Base-by-base conservation (phyloP, 495 filamentous ascomycete genomes). In the Apiosordaria backusii region DNA sequence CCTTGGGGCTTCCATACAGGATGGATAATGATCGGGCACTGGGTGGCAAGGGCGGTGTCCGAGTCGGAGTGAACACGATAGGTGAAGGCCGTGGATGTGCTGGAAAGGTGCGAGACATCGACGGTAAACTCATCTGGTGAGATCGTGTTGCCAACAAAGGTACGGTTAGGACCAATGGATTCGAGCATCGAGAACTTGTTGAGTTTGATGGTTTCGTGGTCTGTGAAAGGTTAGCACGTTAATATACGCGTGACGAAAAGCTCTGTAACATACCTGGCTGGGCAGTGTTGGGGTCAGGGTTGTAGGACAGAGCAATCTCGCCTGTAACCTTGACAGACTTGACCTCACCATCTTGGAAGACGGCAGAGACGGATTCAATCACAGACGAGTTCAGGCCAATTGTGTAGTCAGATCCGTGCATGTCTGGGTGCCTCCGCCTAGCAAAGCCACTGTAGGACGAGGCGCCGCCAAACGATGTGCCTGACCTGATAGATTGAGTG, bases 151-250 rank as follows among this genome's bases (percentile, higher is more conserved):
- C 85, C 84, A 62, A 97, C 88, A 75, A 98, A 96, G 63, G 90
- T 86, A 29, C 92, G 92, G 76, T 99, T 99, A 21, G 93, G 92
- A 3, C 93, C 95, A 62, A 99, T 93, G 75, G 93, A 94, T 69
- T 97, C 94, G 15, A 99, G 85, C n/a, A 88, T 83, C 16, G 87
- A 79, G 77, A 97, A 98, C 70, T 97, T 97, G 65, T 97, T 92
- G 21, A 99, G 85, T 25, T 91, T 89, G 70, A 99, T 89, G 55
- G 79, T 88, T 74, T 92, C 82, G 13, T 82, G 78, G 23, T 81
- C 86, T 75, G 27, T 0, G 27, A 24, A 2, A 80, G 13, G 22
- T 62, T 58, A 63, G 68, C 65, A 50, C 57, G 26, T 27, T 50
- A 6, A 9, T n/a, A 16, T 2, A 58, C 13, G 4, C 10, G 24